Conservation (phyloP, 2,329 filamentous ascomycete species). For the Phymatotrichopsis omnivora region DNA sequence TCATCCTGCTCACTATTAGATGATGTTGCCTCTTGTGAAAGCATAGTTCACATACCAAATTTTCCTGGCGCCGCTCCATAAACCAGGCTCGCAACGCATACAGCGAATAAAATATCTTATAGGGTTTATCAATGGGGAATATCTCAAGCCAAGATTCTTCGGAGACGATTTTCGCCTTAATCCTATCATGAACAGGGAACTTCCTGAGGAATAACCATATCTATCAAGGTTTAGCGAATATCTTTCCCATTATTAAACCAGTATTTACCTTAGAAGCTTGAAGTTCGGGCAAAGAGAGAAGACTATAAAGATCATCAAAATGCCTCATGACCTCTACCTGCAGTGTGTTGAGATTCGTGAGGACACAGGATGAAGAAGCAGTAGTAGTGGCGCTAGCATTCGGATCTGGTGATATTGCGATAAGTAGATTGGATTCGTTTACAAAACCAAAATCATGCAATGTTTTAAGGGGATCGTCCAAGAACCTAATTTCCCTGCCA, state of each 20-base stretch:
- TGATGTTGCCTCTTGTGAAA: too few species aligned
- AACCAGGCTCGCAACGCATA: conserved; percentile 57
- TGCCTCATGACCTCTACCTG: conserved; percentile 72
- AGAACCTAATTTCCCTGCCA: conserved; percentile 29
- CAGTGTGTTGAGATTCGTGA: conserved; percentile 41
- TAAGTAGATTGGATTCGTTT: conserved; percentile 23
- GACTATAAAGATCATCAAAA: conserved; percentile 73
- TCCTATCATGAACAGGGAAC: conserved; percentile 56
- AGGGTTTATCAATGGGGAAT: conserved; percentile 59
- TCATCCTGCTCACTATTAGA: too few species aligned
- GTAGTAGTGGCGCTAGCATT: conserved; percentile 7
- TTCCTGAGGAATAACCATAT: conserved; percentile 61
- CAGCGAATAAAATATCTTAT: conserved; percentile 63
- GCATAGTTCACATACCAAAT: too few species aligned
- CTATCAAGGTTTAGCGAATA: conserved; percentile 33
- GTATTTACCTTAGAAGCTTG: conserved; percentile 59
- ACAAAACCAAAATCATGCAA: conserved; percentile 26
- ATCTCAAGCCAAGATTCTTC: conserved; percentile 46
- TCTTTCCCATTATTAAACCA: conserved; percentile 26
- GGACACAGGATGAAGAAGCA: conserved; percentile 12
- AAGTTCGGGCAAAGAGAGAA: conserved; percentile 62
- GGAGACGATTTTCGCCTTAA: conserved; percentile 50
- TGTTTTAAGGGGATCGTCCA: conserved; percentile 24
- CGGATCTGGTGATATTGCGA: conserved; percentile 21
- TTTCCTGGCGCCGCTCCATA: conserved; percentile 40